These are phyloP conservation scores for Hyphopichia pseudoburtonii DNA, from an alignment of 1,139 yeast species.

Conservation along the genomic window DNA sequence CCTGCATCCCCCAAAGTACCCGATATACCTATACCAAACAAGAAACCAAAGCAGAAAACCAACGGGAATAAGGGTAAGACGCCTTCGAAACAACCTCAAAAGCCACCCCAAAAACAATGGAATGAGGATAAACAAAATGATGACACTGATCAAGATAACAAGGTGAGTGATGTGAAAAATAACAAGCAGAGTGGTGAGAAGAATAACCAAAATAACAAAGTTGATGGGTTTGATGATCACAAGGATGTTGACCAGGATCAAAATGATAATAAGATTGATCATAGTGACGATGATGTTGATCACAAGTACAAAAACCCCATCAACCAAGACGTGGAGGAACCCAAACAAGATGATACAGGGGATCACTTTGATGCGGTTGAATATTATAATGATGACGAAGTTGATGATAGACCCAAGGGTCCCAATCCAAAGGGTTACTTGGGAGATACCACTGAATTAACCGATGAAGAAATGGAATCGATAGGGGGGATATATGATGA, in stretches of 20 bases:
- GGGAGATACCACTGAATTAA: slow-evolving; percentile 22
- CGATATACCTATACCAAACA: no score
- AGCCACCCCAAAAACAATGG: no score
- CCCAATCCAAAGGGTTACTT: slow-evolving; percentile 20
- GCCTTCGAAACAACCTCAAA: no score
- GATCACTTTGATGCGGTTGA: slow-evolving; percentile 9
- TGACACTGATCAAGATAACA: neutral
- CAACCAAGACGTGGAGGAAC: neutral
- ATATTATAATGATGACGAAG: slow-evolving; percentile 7
- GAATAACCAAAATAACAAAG: neutral
- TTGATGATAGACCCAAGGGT: slow-evolving; percentile 8
- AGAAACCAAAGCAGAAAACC: no score
- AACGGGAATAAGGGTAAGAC: no score
- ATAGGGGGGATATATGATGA: slow-evolving; percentile 16
- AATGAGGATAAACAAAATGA: no score
- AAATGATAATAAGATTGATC: neutral
- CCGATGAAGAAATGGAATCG: slow-evolving; percentile 15
- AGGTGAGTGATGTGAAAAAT: neutral
- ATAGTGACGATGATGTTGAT: neutral
- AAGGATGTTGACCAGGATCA: neutral
- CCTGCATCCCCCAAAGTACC: no score
- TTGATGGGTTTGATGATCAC: neutral
- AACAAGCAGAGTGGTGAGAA: neutral
- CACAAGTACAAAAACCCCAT: slow-evolving; percentile 2
- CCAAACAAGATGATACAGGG: slow-evolving; percentile 3